Evolutionary conservation across 495 filamentous ascomycete species (phyloP), one percentile per base, ranked within the genome.

Genomic region (Bathelium albidoporum): DNA sequence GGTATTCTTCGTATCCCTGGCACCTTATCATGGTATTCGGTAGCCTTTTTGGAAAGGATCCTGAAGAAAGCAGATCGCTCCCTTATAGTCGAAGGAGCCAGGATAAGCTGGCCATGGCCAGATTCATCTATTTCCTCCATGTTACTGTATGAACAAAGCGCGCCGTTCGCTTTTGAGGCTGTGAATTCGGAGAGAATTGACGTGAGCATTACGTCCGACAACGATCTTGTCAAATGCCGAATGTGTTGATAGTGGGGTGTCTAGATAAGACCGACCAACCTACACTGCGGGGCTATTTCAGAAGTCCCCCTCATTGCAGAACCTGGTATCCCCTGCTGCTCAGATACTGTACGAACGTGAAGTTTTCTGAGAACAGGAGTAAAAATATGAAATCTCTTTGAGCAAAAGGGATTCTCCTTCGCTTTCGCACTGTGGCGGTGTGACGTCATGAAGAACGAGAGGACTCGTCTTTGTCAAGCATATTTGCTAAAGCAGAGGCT

Each of bases 401-500:
- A 20, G 14, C n/a, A n/a, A n/a, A n/a, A n/a, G n/a, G n/a, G n/a
- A n/a, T n/a, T n/a, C n/a, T n/a, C n/a, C n/a, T n/a, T n/a, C n/a
- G n/a, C n/a, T n/a, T n/a, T n/a, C n/a, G n/a, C n/a, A n/a, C n/a
- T n/a, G n/a, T n/a, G n/a, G n/a, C n/a, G n/a, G n/a, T n/a, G n/a
- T n/a, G n/a, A n/a, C n/a, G n/a, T n/a, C n/a, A n/a, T n/a, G n/a
- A n/a, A n/a, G n/a, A n/a, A n/a, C n/a, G n/a, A n/a, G n/a, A 1
- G 10, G 24, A 11, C 49, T 28, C 2, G 7, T 55, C 49, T 55
- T 20, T 11, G 24, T 5, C 62, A n/a, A n/a, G n/a, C n/a, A 62
- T 74, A 76, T 68, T 81, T 83, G 7, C 77, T 82, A 73, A 98
- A 95, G 65, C 91, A 93, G 49, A 98, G 77, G 65, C 83, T 89